phyloP scores from a whole-genome alignment of 1,284 basidiomycete genomes.

The Malassezia pachydermatis region DNA sequence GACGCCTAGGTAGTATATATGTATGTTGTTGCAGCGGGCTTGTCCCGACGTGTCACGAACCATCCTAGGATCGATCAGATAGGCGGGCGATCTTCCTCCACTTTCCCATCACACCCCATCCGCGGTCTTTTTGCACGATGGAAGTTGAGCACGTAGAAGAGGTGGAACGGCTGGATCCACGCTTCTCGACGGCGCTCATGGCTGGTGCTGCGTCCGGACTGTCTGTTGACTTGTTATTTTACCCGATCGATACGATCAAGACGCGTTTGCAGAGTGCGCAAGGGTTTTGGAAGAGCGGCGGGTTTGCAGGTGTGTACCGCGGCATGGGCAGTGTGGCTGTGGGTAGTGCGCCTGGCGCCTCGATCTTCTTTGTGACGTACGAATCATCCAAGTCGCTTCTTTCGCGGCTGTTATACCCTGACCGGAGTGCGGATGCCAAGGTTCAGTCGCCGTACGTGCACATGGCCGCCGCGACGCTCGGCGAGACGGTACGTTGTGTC shows the following conservation, averaged over 20 bases:
- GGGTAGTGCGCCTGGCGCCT: conserved; percentile 85
- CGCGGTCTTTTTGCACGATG: no score
- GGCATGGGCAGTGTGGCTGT: conserved; percentile 90
- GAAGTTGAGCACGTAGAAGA: background rate
- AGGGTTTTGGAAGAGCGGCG: conserved; percentile 76
- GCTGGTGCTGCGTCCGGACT: conserved; percentile 41
- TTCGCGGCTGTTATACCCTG: conserved; percentile 14
- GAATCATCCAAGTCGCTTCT: conserved; percentile 68
- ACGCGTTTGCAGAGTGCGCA: conserved; percentile 80
- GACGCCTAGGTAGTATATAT: no score
- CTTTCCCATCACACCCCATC: no score
- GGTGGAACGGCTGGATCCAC: background rate
- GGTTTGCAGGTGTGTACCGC: conserved; percentile 83
- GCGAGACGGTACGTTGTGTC: conserved; percentile 41
- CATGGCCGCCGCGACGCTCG: conserved; percentile 48
- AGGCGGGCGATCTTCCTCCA: no score
- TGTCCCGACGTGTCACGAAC: no score
- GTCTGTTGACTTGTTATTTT: conserved; percentile 71
- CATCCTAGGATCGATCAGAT: no score
- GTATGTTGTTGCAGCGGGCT: no score
- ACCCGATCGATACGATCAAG: conserved; percentile 92
- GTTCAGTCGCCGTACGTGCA: conserved; percentile 39
- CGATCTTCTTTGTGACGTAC: conserved; percentile 89
- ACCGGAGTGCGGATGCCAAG: conserved; percentile 14
- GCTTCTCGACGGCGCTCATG: conserved; percentile 19